phyloP scores from a whole-genome alignment of 1,139 yeast species.

The Magnusiomyces starmeri region DNA sequence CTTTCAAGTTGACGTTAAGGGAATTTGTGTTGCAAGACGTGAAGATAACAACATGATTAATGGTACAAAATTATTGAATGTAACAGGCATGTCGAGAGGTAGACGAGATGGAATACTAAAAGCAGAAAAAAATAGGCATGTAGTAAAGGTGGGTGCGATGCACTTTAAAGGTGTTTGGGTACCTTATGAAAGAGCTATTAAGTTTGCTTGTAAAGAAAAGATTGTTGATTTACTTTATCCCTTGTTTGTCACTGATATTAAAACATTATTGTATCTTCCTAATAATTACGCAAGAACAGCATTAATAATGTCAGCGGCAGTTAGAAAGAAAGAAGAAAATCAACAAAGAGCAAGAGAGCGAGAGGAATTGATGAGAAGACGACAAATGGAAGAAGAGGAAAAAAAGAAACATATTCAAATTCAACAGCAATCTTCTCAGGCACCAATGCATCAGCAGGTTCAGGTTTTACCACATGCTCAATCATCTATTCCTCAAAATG shows the following conservation, averaged over 20 bases:
- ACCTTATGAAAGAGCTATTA: slow-evolving; percentile 83
- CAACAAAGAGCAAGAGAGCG: slow-evolving; percentile 15
- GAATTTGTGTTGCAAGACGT: slow-evolving; percentile 80
- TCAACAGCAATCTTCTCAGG: background rate
- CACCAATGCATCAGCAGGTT: too few relatives aligned
- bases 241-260: slow-evolving; percentile 76
- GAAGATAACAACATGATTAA: slow-evolving; percentile 89
- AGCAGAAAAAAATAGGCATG: slow-evolving; percentile 77
- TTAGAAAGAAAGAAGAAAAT: slow-evolving; percentile 16
- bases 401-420: background rate
- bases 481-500: too few relatives aligned
- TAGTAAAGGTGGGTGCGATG: slow-evolving; percentile 91
- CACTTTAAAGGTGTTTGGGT: slow-evolving; percentile 96
- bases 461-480: too few relatives aligned
- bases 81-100: slow-evolving; percentile 92
- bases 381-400: background rate
- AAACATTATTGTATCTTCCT: slow-evolving; percentile 31
- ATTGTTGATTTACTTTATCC: slow-evolving; percentile 79
- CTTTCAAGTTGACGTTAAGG: slow-evolving; percentile 87
- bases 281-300: slow-evolving; percentile 14
- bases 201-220: slow-evolving; percentile 80
- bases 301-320: slow-evolving; percentile 18
- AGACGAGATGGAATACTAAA: slow-evolving; percentile 87
- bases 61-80: slow-evolving; percentile 85
- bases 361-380: background rate